These are phyloP conservation scores for Diaporthe batatas DNA, from an alignment of 2,329 filamentous ascomycete genomes.

Conservation along the genomic window DNA sequence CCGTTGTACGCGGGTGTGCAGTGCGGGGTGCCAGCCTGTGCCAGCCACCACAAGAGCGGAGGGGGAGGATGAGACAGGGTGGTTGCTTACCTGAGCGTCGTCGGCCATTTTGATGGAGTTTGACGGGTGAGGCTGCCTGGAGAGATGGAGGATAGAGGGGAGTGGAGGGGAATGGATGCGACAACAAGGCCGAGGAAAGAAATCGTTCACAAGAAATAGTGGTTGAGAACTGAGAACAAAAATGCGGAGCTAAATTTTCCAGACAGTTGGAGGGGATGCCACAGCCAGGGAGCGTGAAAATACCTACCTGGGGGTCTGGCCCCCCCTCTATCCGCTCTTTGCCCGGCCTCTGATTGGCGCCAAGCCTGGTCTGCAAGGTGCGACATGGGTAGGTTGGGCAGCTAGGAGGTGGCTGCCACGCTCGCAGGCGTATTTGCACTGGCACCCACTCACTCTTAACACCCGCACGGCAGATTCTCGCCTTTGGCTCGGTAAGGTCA, in stretches of 20 bases:
- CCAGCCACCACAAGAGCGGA: constrained; percentile 46
- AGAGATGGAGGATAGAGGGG: constrained; percentile 34
- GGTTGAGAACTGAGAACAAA: too few relatives aligned
- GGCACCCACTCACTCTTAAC: not conserved
- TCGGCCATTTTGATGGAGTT: constrained; percentile 70
- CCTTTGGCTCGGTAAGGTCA: not conserved
- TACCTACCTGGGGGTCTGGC: constrained; percentile 3
- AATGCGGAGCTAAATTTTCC: constrained; percentile 7
- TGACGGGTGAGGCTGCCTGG: constrained; percentile 45
- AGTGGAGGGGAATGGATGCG: constrained; percentile 35
- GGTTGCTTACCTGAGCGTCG: constrained; percentile 62
- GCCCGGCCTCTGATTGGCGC: constrained; percentile 16
- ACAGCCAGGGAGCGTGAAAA: constrained; percentile 10
- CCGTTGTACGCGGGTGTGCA: constrained; percentile 42
- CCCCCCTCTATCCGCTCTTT: constrained; percentile 24
- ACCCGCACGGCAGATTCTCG: not conserved
- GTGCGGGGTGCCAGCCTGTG: constrained; percentile 63
- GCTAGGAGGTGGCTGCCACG: not conserved
- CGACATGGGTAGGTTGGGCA: constrained; percentile 26
- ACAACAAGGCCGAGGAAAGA: constrained; percentile 35
- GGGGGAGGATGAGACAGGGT: constrained; percentile 39
- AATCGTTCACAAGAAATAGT: constrained; percentile 37
- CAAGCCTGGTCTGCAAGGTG: not conserved
- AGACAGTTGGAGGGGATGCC: constrained; percentile 11
- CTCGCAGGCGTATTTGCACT: not conserved